phyloP scores from a whole-genome alignment of 768 basidiomycete species.

The Suillus weaverae region DNA sequence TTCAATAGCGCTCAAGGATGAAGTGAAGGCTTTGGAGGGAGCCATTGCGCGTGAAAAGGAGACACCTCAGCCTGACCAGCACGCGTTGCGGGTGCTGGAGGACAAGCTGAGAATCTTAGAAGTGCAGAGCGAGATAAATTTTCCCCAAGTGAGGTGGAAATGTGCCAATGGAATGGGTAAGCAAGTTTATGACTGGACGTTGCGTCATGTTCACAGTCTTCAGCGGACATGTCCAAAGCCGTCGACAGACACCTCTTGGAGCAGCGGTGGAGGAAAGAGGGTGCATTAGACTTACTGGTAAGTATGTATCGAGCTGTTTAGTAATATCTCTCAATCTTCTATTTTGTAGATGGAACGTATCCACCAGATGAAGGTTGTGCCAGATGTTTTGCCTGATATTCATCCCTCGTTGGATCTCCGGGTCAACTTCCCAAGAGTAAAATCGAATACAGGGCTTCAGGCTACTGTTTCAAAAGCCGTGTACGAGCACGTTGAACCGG shows the following conservation, averaged over 20 bases:
- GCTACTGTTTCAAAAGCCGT: constrained; percentile 22
- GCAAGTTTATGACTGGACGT: constrained; percentile 27
- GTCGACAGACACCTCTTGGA: constrained; percentile 81
- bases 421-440: constrained; percentile 50
- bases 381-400: constrained; percentile 76
- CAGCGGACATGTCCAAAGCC: constrained; percentile 67
- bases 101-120: constrained; percentile 61
- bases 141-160: constrained; percentile 80
- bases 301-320: neutral
- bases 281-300: constrained; percentile 81
- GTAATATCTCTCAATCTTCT: neutral
- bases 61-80: constrained; percentile 32
- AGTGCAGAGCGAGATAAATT: constrained; percentile 78
- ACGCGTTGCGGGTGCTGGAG: constrained; percentile 43
- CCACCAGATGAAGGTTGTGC: constrained; percentile 87
- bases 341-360: constrained; percentile 82
- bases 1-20: constrained; percentile 44
- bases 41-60: constrained; percentile 21
- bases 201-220: constrained; percentile 4
- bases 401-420: constrained; percentile 76
- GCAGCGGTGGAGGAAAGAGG: constrained; percentile 83
- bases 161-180: constrained; percentile 77
- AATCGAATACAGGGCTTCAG: constrained; percentile 22
- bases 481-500: constrained; percentile 61
- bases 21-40: constrained; percentile 23